Evolutionary conservation across 1,284 basidiomycete species (phyloP), one percentile per base, ranked within the genome.

Genomic region (Leccinum subspadiceum): DNA sequence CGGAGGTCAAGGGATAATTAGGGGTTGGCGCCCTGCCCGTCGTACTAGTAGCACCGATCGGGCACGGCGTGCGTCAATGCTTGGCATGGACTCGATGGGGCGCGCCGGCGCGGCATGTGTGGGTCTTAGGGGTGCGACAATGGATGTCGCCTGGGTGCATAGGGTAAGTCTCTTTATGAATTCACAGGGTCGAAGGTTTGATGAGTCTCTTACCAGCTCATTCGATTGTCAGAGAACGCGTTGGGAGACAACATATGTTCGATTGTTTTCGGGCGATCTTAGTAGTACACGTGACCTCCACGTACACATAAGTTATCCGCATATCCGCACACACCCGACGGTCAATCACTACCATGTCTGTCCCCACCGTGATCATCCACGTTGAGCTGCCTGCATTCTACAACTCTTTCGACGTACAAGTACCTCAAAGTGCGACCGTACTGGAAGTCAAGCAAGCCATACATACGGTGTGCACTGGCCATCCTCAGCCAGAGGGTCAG

Each of bases 351-450:
- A 80, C 54, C 61, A 73, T 70, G 70, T 62, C 73, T 56, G 78
- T 78, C 74, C 72, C 78, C 56, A 62, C 76, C 66, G 77, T 85
- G 65, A 75, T 79, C 65, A 75, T 92, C 57, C 83, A 81, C 62
- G 83, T 92, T 62, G 90, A 92, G 71, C 79, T 92, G 37, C 89
- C 89, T n/a, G 80, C 88, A 35, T 83, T 86, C 70, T 83, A 84
- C 60, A 82, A 79, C 64, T 88, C 88, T 9, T 88, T 92, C 69
- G 70, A 73, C 63, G 68, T 92, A 48, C 74, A 79, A 53, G 81
- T 89, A 37, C 75, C 79, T 13, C 69, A 71, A 48, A 70, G 75
- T 12, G 78, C 79, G 55, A 83, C 82, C 29, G 77, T 92, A 53
- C 76, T 77, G 51, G 81, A 89, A 68, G 78, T 92, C 62, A 92